Conservation (phyloP, 495 filamentous ascomycete genomes). For the Neurospora sp. region DNA sequence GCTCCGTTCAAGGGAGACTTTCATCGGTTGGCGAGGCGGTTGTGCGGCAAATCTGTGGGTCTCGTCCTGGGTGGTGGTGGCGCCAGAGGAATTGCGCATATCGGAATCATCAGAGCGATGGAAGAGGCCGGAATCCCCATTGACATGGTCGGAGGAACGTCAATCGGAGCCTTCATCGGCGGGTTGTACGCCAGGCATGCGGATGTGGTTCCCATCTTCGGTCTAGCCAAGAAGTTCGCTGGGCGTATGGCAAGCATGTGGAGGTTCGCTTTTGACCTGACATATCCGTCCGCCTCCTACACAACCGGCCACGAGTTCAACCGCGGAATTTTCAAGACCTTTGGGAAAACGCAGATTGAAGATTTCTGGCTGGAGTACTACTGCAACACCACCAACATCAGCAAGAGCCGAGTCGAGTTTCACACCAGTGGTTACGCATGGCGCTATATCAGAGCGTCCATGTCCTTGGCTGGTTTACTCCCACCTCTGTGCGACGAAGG, state of each 20-base stretch:
- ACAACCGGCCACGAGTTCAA: slow-evolving; percentile 99
- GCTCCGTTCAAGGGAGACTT: slow-evolving; percentile 95
- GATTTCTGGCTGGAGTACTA: slow-evolving; percentile 99
- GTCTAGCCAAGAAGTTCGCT: slow-evolving; percentile 90
- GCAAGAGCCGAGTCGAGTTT: slow-evolving; percentile 75
- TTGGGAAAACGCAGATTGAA: slow-evolving; percentile 92
- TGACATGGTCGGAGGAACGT: slow-evolving; percentile 92
- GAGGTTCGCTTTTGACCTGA: slow-evolving; percentile 91
- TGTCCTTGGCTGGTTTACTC: slow-evolving; percentile 87
- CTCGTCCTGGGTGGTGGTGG: slow-evolving; percentile 91
- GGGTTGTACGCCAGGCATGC: slow-evolving; percentile 93
- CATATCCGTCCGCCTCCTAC: slow-evolving; percentile 89
- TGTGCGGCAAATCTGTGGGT: slow-evolving; percentile 91
- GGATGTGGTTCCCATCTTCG: slow-evolving; percentile 93
- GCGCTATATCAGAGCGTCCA: slow-evolving; percentile 91
- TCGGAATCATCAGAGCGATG: slow-evolving; percentile 88
- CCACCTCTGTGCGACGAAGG: slow-evolving; percentile 95
- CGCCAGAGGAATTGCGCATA: slow-evolving; percentile 79
- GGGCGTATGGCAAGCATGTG: slow-evolving; percentile 96
- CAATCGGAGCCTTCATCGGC: slow-evolving; percentile 95
- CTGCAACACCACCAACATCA: slow-evolving; percentile 98
- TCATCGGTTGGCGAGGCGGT: slow-evolving; percentile 77
- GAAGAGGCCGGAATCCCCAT: slow-evolving; percentile 96
- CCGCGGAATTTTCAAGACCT: slow-evolving; percentile 96
- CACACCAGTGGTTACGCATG: slow-evolving; percentile 94